Percentiles rank a stretch among this genome's conserved stretches.
These are phyloP conservation scores for Colletotrichum melonis DNA, from an alignment of 2,329 filamentous ascomycete species.

Conservation along the genomic window DNA sequence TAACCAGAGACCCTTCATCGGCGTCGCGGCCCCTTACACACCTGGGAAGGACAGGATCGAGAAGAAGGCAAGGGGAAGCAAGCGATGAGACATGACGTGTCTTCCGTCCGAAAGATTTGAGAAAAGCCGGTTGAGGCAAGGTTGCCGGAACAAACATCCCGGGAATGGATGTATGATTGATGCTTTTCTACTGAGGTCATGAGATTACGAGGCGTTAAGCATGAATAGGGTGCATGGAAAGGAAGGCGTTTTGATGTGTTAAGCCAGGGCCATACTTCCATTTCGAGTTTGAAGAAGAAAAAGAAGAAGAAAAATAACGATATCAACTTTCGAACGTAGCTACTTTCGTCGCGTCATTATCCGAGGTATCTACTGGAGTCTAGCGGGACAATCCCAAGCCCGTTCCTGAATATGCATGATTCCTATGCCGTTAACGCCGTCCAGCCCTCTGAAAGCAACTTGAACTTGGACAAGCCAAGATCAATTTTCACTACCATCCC, in stretches of 20 bases:
- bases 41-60: constrained; percentile 63
- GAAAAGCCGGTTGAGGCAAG: neutral
- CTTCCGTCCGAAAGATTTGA: neutral
- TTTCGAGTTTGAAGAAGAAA: neutral
- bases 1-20: constrained; percentile 57
- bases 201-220: constrained; percentile 25
- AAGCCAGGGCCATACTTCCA: neutral
- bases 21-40: constrained; percentile 67
- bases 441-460: constrained; percentile 16
- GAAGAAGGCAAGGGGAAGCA: constrained; percentile 47
- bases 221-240: neutral
- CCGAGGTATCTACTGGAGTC: constrained; percentile 36
- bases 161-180: constrained; percentile 3
- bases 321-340: neutral
- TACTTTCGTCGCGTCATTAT: constrained; percentile 33
- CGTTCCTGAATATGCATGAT: constrained; percentile 33
- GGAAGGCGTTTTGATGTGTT: constrained; percentile 10
- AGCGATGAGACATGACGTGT: constrained; percentile 39
- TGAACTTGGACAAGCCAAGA: constrained; percentile 20
- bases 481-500: neutral
- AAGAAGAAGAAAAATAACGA: neutral
- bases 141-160: neutral
- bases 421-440: constrained; percentile 31
- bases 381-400: constrained; percentile 26
- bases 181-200: constrained; percentile 8